phyloP scores from a whole-genome alignment of 2,329 filamentous ascomycete genomes.

The Lachnellula occidentalis region DNA sequence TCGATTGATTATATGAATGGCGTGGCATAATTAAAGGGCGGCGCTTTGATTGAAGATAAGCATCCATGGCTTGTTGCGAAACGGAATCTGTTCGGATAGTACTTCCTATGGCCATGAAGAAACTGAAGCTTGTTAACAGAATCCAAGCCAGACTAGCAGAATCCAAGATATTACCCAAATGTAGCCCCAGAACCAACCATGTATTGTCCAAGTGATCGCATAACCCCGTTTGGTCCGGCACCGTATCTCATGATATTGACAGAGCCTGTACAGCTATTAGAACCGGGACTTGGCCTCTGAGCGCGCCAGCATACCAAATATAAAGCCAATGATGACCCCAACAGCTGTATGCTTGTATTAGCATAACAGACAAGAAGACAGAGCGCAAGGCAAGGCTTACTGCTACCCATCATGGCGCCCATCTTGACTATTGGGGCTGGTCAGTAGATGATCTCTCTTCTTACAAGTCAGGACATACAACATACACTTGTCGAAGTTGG shows the following conservation, averaged over 20 bases:
- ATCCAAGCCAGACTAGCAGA: background rate
- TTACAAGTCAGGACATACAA: background rate
- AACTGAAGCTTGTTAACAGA: slow-evolving; percentile 42
- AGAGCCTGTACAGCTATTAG: slow-evolving; percentile 53
- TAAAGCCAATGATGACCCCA: slow-evolving; percentile 93
- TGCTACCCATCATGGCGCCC: slow-evolving; percentile 97
- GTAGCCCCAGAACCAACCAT: slow-evolving; percentile 94
- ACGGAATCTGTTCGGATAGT: slow-evolving; percentile 84
- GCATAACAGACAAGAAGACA: background rate
- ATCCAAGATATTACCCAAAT: slow-evolving; percentile 65
- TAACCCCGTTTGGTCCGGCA: slow-evolving; percentile 86
- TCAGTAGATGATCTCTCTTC: slow-evolving; percentile 28
- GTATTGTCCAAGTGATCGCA: slow-evolving; percentile 91
- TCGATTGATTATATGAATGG: slow-evolving; percentile 17
- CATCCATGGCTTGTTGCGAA: slow-evolving; percentile 67
- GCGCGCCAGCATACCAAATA: slow-evolving; percentile 64
- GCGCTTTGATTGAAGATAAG: slow-evolving; percentile 69
- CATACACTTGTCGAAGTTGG: slow-evolving; percentile 67
- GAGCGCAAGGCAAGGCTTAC: slow-evolving; percentile 52
- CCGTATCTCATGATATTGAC: slow-evolving; percentile 95
- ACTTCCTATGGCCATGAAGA: slow-evolving; percentile 99
- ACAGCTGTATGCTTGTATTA: slow-evolving; percentile 58
- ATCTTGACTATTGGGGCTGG: slow-evolving; percentile 70
- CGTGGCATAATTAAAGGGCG: slow-evolving; percentile 61
- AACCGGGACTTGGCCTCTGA: background rate